These are phyloP conservation scores for Evernia prunastri DNA, from an alignment of 495 filamentous ascomycete genomes.

Conservation along the genomic window DNA sequence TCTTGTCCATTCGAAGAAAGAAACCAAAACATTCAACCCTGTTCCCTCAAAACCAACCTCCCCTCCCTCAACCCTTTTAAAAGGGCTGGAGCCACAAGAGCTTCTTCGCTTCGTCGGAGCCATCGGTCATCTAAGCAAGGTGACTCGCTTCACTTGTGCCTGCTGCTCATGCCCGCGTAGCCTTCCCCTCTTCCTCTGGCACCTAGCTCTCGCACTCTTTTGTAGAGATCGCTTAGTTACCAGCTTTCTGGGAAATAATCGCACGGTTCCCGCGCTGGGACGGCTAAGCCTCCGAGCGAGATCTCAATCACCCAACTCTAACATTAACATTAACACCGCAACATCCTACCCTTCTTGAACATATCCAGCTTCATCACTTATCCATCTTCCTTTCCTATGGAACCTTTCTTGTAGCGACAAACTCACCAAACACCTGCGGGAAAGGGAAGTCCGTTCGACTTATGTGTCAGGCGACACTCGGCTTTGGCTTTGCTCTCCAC, in stretches of 20 bases:
- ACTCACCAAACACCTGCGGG: conserved; percentile 8
- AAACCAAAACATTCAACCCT: neutral
- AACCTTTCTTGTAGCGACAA: conserved; percentile 7
- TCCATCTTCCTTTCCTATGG: conserved; percentile 2
- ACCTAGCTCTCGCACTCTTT: conserved; percentile 17
- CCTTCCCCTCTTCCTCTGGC: conserved; percentile 20
- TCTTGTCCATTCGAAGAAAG: neutral
- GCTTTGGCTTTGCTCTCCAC: conserved; percentile 12
- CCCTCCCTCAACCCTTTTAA: no score
- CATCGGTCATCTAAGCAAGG: neutral
- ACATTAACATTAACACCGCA: neutral
- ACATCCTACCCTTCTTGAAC: conserved; percentile 3
- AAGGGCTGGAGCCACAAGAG: neutral
- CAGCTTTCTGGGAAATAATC: conserved; percentile 17
- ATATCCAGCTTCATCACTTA: conserved; percentile 6
- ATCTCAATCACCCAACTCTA: conserved; percentile 13
- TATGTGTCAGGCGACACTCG: conserved; percentile 15
- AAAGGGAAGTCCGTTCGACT: conserved; percentile 15
- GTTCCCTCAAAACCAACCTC: no score
- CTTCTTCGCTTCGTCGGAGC: neutral
- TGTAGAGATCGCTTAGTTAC: conserved; percentile 21
- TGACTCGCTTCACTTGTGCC: conserved; percentile 13
- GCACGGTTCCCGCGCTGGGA: conserved; percentile 13
- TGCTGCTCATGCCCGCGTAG: conserved; percentile 19
- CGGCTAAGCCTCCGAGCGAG: conserved; percentile 18